phyloP scores from a whole-genome alignment of 2,329 filamentous ascomycete genomes.

The Penicillium sp. region DNA sequence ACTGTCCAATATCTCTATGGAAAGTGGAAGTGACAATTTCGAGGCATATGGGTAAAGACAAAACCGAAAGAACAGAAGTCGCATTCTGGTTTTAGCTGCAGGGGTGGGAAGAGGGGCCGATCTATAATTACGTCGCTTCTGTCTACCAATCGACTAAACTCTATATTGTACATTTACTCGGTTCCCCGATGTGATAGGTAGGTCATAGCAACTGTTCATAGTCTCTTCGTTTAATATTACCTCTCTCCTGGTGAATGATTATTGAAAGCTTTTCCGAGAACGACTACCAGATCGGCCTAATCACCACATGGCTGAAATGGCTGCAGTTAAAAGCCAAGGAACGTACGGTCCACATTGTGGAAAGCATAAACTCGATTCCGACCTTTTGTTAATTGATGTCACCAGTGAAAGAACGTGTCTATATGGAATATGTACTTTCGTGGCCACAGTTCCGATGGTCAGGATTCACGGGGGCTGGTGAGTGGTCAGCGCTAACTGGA shows the following conservation, averaged over 20 bases:
- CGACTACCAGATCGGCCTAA: not conserved
- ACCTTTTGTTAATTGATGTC: not conserved
- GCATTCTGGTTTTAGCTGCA: slow-evolving; percentile 37
- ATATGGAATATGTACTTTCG: too few species aligned
- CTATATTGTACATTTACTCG: slow-evolving; percentile 1
- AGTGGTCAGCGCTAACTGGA: slow-evolving; percentile 13
- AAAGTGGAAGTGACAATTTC: not conserved
- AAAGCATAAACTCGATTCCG: not conserved
- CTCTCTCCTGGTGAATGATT: not conserved
- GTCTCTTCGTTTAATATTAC: not conserved
- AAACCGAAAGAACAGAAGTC: slow-evolving; percentile 15
- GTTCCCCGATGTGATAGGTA: not conserved
- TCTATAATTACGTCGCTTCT: slow-evolving; percentile 32
- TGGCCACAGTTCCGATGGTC: too few species aligned
- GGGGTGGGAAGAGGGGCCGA: slow-evolving; percentile 23
- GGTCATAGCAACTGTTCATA: not conserved
- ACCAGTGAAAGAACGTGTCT: not conserved
- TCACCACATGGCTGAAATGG: not conserved
- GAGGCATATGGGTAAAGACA: slow-evolving; percentile 1
- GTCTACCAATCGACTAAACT: slow-evolving; percentile 8
- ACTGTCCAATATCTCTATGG: not conserved
- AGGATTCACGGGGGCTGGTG: slow-evolving; percentile 8
- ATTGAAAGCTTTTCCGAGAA: not conserved
- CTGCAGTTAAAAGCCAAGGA: not conserved
- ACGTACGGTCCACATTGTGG: not conserved